Evolutionary conservation across 176 grass and related monocot genomes (phyloP).

Genomic region (Secale cereale): DNA sequence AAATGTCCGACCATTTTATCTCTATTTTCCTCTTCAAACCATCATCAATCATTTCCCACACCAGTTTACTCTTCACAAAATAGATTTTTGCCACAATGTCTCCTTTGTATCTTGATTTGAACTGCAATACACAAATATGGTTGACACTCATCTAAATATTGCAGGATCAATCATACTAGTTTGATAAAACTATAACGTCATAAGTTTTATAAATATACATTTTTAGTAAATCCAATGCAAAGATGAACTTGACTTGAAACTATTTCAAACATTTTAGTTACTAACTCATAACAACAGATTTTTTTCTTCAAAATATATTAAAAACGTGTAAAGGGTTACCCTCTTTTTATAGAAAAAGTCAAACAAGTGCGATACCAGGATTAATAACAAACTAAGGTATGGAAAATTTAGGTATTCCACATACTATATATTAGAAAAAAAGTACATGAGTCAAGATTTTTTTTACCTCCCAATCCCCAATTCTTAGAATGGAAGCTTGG

Average conservation of each 20-base stretch:
- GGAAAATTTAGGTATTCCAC: not conserved
- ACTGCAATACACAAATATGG: not conserved
- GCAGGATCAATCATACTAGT: not conserved
- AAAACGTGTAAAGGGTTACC: not conserved
- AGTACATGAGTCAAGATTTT: not conserved
- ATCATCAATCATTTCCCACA: slow-evolving; percentile 53
- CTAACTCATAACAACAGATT: not conserved
- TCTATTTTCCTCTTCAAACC: slow-evolving; percentile 70
- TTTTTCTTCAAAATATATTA: not conserved
- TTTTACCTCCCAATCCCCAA: slow-evolving; percentile 10
- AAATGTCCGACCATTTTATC: slow-evolving; percentile 43
- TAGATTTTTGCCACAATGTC: slow-evolving; percentile 64
- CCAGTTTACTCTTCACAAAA: slow-evolving; percentile 41
- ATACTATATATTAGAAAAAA: not conserved
- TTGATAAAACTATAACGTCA: not conserved
- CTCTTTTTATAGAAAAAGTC: not conserved
- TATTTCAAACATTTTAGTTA: not conserved
- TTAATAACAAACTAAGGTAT: not conserved
- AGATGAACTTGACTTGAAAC: not conserved
- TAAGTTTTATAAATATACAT: not conserved
- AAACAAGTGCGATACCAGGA: not conserved
- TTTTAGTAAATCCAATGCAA: not conserved
- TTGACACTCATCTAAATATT: not conserved
- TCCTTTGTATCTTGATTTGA: slow-evolving; percentile 44
- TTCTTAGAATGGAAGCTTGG: not conserved